These are phyloP conservation scores for Prototheca wickerhamii DNA, from an alignment of 163 green algal species.

Conservation along the genomic window DNA sequence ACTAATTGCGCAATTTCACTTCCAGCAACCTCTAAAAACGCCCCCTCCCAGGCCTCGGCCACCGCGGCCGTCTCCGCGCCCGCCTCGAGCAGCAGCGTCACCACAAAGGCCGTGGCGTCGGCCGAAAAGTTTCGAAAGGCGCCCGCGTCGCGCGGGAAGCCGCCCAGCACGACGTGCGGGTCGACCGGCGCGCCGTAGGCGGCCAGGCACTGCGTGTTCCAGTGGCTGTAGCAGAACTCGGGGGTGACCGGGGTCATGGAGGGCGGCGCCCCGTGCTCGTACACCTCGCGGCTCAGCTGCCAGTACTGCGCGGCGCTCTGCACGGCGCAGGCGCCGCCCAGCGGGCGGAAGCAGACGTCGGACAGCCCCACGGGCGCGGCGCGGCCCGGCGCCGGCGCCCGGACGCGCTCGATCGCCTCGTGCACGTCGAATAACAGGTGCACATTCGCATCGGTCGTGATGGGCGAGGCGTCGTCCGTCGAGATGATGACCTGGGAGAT, in stretches of 20 bases:
- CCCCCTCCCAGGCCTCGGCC: constrained; percentile 71
- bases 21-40: constrained; percentile 55
- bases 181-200: constrained; percentile 60
- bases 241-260: constrained; percentile 27
- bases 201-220: constrained; percentile 58
- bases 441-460: constrained; percentile 62
- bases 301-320: constrained; percentile 87
- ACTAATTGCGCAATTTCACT: no score
- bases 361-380: constrained; percentile 23
- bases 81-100: constrained; percentile 68
- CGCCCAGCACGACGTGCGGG: constrained; percentile 76
- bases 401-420: constrained; percentile 46
- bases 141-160: constrained; percentile 49
- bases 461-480: constrained; percentile 42
- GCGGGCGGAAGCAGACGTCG: constrained; percentile 78
- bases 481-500: constrained; percentile 80
- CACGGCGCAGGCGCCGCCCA: constrained; percentile 65
- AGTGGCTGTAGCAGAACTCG: constrained; percentile 72
- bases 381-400: not conserved
- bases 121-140: constrained; percentile 57
- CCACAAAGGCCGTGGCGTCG: constrained; percentile 71
- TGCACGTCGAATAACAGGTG: constrained; percentile 79
- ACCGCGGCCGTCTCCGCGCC: constrained; percentile 29
- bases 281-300: constrained; percentile 57
- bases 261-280: constrained; percentile 25